phyloP scores from a whole-genome alignment of 495 filamentous ascomycete genomes.

The Penicillium ochrochloron region DNA sequence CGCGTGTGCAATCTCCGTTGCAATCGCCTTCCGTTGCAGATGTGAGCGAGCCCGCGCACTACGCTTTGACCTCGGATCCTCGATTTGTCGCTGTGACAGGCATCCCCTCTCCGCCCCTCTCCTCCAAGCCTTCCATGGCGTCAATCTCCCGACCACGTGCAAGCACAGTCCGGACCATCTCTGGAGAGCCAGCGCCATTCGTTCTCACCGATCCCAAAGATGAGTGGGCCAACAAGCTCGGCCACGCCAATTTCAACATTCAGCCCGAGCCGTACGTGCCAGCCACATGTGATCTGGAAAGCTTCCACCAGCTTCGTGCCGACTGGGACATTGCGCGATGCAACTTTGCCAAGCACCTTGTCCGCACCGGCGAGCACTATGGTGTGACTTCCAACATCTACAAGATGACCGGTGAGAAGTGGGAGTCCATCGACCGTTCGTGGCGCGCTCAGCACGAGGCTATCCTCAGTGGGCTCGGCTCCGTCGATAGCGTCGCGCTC shows the following conservation, averaged over 20 bases:
- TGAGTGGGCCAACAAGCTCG: slow-evolving; percentile 79
- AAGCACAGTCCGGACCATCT: slow-evolving; percentile 53
- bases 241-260: slow-evolving; percentile 92
- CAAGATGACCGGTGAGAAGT: slow-evolving; percentile 80
- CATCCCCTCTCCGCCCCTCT: slow-evolving; percentile 76
- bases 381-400: slow-evolving; percentile 83
- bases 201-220: slow-evolving; percentile 69
- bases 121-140: slow-evolving; percentile 75
- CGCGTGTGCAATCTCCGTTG: slow-evolving; percentile 69
- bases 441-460: slow-evolving; percentile 72
- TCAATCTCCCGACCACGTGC: slow-evolving; percentile 66
- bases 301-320: slow-evolving; percentile 68
- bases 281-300: slow-evolving; percentile 57
- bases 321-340: slow-evolving; percentile 81
- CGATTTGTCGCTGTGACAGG: slow-evolving; percentile 48
- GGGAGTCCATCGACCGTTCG: slow-evolving; percentile 71
- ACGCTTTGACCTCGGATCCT: slow-evolving; percentile 48
- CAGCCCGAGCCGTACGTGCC: slow-evolving; percentile 79
- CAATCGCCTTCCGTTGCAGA: slow-evolving; percentile 77
- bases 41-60: slow-evolving; percentile 39
- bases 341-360: slow-evolving; percentile 83
- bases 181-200: slow-evolving; percentile 62
- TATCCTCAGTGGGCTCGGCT: slow-evolving; percentile 52
- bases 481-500: slow-evolving; percentile 39
- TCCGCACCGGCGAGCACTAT: slow-evolving; percentile 85